phyloP scores from a whole-genome alignment of 495 filamentous ascomycete species.

The Tuber microsphaerosporum region DNA sequence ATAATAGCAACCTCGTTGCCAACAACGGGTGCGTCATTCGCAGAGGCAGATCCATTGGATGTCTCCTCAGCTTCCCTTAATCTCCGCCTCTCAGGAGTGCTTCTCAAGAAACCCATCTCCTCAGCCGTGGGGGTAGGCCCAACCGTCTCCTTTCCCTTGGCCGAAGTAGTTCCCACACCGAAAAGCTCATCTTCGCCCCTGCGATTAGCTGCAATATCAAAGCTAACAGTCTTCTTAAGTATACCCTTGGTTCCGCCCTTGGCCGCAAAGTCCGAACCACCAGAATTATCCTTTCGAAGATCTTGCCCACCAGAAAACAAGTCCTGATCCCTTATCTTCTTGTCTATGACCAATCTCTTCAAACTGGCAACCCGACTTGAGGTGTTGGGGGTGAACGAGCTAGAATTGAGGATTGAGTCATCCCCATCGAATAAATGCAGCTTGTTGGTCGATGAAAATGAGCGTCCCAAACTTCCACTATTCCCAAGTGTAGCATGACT shows the following conservation, averaged over 20 bases:
- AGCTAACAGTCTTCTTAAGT: slow-evolving; percentile 81
- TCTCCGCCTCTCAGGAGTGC: slow-evolving; percentile 40
- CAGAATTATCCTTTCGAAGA: slow-evolving; percentile 51
- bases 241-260: slow-evolving; percentile 50
- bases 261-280: slow-evolving; percentile 12
- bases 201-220: slow-evolving; percentile 57
- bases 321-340: slow-evolving; percentile 55
- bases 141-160: slow-evolving; percentile 45
- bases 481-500: slow-evolving; percentile 21
- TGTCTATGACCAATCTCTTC: slow-evolving; percentile 86
- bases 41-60: slow-evolving; percentile 44
- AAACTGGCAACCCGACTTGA: slow-evolving; percentile 59
- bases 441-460: slow-evolving; percentile 57
- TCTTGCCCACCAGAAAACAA: slow-evolving; percentile 52
- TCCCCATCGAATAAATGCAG: slow-evolving; percentile 57
- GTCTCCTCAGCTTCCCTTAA: slow-evolving; percentile 51
- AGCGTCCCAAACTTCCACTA: slow-evolving; percentile 31
- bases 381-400: slow-evolving; percentile 68
- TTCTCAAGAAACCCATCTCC: slow-evolving; percentile 61
- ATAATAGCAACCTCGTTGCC: slow-evolving; percentile 74
- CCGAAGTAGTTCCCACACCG: slow-evolving; percentile 45
- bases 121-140: slow-evolving; percentile 55
- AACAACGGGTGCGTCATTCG: slow-evolving; percentile 63
- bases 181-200: slow-evolving; percentile 44
- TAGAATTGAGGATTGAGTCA: slow-evolving; percentile 78